A percentile compares a stretch with the other conserved stretches of the same genome.
Evolutionary conservation across 1,284 basidiomycete genomes (phyloP).

Genomic region (Apiotrichum gamsii): DNA sequence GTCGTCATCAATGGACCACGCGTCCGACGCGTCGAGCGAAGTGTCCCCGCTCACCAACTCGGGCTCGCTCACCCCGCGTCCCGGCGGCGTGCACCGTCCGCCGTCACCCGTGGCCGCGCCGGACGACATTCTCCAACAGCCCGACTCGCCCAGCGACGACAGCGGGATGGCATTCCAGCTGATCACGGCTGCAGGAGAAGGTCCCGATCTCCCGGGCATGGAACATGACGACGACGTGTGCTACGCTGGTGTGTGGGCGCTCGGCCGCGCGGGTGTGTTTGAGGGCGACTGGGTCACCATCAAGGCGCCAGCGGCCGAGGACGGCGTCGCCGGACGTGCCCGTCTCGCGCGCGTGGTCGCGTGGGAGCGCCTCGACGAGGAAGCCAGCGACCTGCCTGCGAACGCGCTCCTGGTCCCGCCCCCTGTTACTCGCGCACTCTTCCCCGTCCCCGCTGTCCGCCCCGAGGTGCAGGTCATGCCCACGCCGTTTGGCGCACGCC

Average conservation of each 20-base stretch:
- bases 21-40: background rate
- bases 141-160: constrained; percentile 12
- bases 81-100: constrained; percentile 18
- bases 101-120: constrained; percentile 24
- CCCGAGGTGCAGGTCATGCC: constrained; percentile 35
- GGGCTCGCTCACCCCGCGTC: constrained; percentile 43
- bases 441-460: constrained; percentile 8
- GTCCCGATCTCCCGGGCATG: constrained; percentile 1
- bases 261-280: constrained; percentile 68
- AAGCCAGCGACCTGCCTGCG: constrained; percentile 38
- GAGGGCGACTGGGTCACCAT: constrained; percentile 78
- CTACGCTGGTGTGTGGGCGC: constrained; percentile 51
- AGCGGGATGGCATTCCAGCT: constrained; percentile 12
- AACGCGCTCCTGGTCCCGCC: constrained; percentile 56
- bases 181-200: background rate
- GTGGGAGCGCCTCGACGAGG: constrained; percentile 49
- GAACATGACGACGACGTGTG: constrained; percentile 21
- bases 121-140: constrained; percentile 16
- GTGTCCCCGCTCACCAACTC: constrained; percentile 25
- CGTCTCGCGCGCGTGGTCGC: constrained; percentile 56
- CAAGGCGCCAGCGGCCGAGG: constrained; percentile 15
- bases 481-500: constrained; percentile 45
- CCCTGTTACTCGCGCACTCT: constrained; percentile 29
- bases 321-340: constrained; percentile 15
- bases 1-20: constrained; percentile 14